Evolutionary conservation across 768 basidiomycete species (phyloP).

Genomic region (Rhodocollybia butyracea): DNA sequence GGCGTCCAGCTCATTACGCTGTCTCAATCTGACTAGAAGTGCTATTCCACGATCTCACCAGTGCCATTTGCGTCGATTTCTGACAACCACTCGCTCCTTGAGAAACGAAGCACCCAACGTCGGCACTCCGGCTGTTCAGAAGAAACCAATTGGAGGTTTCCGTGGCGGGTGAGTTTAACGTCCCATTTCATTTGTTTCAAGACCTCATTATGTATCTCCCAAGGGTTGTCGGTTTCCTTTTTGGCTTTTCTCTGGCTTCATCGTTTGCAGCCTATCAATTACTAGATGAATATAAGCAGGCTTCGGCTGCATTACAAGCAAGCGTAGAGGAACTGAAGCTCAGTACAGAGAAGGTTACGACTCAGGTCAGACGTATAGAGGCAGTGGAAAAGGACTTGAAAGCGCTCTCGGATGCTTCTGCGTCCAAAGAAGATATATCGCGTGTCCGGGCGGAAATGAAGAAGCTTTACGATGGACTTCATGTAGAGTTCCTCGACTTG

Average conservation of each 20-base stretch:
- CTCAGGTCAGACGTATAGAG: constrained; percentile 81
- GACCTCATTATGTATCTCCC: neutral
- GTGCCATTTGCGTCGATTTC: constrained; percentile 9
- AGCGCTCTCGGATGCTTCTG: constrained; percentile 58
- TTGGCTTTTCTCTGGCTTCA: constrained; percentile 89
- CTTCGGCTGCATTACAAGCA: constrained; percentile 82
- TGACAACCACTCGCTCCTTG: constrained; percentile 42
- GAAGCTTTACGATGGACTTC: constrained; percentile 82
- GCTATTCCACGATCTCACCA: neutral
- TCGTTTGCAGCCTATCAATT: constrained; percentile 85
- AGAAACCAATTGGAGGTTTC: constrained; percentile 75
- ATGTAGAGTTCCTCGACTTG: constrained; percentile 84
- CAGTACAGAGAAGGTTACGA: constrained; percentile 83
- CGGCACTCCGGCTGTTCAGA: constrained; percentile 52
- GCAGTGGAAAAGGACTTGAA: constrained; percentile 89
- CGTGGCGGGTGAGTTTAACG: constrained; percentile 51
- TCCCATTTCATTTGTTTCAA: neutral
- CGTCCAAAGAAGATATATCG: constrained; percentile 79
- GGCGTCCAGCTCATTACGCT: neutral
- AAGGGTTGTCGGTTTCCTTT: constrained; percentile 81
- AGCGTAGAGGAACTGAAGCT: constrained; percentile 85
- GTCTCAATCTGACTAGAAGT: neutral
- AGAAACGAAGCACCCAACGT: constrained; percentile 51
- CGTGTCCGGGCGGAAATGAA: constrained; percentile 78
- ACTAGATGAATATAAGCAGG: constrained; percentile 86